These are phyloP conservation scores for Pisolithus albus DNA, from an alignment of 768 basidiomycete genomes.

Conservation along the genomic window DNA sequence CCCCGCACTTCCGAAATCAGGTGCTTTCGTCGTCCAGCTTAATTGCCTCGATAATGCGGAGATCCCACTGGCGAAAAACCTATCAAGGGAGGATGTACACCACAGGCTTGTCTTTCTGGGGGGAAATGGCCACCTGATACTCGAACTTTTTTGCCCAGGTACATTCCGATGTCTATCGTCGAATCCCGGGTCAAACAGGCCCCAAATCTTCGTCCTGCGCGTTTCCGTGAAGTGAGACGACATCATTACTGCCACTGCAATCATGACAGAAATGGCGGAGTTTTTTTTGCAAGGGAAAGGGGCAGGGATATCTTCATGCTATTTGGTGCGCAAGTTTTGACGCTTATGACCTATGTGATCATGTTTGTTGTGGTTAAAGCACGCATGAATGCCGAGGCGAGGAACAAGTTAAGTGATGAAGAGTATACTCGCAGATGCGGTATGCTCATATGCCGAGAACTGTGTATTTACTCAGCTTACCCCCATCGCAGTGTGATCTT, in stretches of 20 bases:
- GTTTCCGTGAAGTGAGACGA: background rate
- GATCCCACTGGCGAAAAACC: background rate
- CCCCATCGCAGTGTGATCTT: slow-evolving; percentile 34
- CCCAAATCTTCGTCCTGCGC: slow-evolving; percentile 10
- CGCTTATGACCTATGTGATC: too few species aligned
- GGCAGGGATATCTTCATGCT: slow-evolving; percentile 20
- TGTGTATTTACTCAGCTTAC: background rate
- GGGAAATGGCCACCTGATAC: too few species aligned
- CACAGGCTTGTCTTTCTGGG: background rate
- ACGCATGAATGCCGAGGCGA: slow-evolving; percentile 21
- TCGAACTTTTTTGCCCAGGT: slow-evolving; percentile 1
- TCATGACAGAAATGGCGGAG: slow-evolving; percentile 9
- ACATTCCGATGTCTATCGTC: slow-evolving; percentile 26
- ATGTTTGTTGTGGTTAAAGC: slow-evolving; percentile 17
- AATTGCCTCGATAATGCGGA: slow-evolving; percentile 26
- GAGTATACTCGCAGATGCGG: slow-evolving; percentile 4
- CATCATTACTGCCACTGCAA: background rate
- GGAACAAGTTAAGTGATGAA: slow-evolving; percentile 15
- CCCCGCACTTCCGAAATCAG: slow-evolving; percentile 11
- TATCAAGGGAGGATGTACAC: slow-evolving; percentile 5
- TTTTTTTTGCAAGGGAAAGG: slow-evolving; percentile 2
- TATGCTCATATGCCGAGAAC: background rate
- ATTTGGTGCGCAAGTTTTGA: slow-evolving; percentile 27
- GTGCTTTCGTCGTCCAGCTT: slow-evolving; percentile 47
- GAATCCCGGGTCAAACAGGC: slow-evolving; percentile 28